Base-by-base conservation (phyloP, 2,329 filamentous ascomycete genomes). In the Ophiosphaerella narmari region DNA sequence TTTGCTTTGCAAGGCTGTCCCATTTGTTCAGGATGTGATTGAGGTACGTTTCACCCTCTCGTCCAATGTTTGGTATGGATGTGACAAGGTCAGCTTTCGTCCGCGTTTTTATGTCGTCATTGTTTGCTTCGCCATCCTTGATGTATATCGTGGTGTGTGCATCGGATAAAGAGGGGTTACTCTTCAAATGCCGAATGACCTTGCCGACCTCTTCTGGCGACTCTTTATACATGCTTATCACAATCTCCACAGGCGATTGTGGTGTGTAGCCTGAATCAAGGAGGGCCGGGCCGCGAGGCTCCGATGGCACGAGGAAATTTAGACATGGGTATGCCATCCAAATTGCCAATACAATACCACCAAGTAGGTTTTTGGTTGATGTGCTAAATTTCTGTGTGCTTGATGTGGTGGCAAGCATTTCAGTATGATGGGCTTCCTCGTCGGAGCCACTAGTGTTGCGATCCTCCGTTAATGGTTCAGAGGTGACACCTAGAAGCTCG, bases 41-140 rank as follows among this genome's bases (percentile, higher is more conserved):
- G 4, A 81, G 71, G 60, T 77, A 80, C 4, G 77, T 77, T 7
- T 75, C 76, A 14, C 74, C 71, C 57, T 78, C 74, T 32, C 78
- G 71, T 18, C 78, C 78, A 29, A 72, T 52, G 45, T 80, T 80
- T 5, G 62, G 63, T 2, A 69, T 49, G 8, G 53, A 46, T 11
- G 57, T 59, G 9, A 73, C 63, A 5, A 61, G 44, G 31, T 57
- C 48, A n/a, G 69, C 68, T 6, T 54, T 52, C 9, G 69, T 67
- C 21, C 43, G 43, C 18, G 52, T 26, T 29, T 60, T 54, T 24
- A 73, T 53, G 7, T 44, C n/a, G 7, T 53, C 38, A 14, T 54
- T 34, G 38, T 68, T 46, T 13, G 65, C 62, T n/a, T 62, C 39
- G 8, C 46, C 33, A 39, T 70, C 59, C 46, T 74, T 74, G 35